Percentiles rank a stretch among this genome's conserved stretches.
Evolutionary conservation across 225 moss, liverwort and hornwort genomes (phyloP).

Genomic region (Sphagnum tenellum): DNA sequence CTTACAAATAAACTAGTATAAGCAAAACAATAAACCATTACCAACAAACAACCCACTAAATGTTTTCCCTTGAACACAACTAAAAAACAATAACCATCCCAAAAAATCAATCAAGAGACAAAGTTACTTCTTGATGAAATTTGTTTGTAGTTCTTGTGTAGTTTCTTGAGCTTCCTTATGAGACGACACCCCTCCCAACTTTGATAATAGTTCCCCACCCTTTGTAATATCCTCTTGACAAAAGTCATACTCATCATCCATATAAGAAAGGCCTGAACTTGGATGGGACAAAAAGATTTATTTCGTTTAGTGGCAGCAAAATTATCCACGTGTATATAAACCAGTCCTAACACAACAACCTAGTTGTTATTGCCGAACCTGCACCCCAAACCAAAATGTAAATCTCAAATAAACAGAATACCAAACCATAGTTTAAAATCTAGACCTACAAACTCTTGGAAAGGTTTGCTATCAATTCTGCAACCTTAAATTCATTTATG

Average conservation of each 20-base stretch:
- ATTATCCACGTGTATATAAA: slow-evolving; percentile 54
- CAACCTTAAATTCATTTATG: background rate
- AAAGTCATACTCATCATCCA: slow-evolving; percentile 76
- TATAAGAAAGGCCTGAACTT: slow-evolving; percentile 44
- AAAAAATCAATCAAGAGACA: background rate
- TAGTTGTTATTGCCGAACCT: slow-evolving; percentile 54
- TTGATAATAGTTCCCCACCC: slow-evolving; percentile 18
- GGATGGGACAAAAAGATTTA: slow-evolving; percentile 47
- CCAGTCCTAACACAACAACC: slow-evolving; percentile 47
- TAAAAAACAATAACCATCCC: background rate
- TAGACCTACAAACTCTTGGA: background rate
- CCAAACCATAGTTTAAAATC: background rate
- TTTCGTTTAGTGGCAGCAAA: slow-evolving; percentile 37
- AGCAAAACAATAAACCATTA: too few relatives aligned
- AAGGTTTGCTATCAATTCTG: too few relatives aligned
- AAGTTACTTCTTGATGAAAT: slow-evolving; percentile 50
- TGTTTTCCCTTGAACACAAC: too few relatives aligned
- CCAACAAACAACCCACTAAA: too few relatives aligned
- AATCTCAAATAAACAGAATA: background rate
- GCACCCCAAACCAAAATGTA: slow-evolving; percentile 7
- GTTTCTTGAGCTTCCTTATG: slow-evolving; percentile 71
- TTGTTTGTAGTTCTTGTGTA: slow-evolving; percentile 54
- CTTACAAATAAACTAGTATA: too few relatives aligned
- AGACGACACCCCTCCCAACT: slow-evolving; percentile 55
- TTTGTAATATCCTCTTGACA: slow-evolving; percentile 45